phyloP scores from a whole-genome alignment of 1,284 basidiomycete genomes.

The Cutaneotrichosporon sp. region DNA sequence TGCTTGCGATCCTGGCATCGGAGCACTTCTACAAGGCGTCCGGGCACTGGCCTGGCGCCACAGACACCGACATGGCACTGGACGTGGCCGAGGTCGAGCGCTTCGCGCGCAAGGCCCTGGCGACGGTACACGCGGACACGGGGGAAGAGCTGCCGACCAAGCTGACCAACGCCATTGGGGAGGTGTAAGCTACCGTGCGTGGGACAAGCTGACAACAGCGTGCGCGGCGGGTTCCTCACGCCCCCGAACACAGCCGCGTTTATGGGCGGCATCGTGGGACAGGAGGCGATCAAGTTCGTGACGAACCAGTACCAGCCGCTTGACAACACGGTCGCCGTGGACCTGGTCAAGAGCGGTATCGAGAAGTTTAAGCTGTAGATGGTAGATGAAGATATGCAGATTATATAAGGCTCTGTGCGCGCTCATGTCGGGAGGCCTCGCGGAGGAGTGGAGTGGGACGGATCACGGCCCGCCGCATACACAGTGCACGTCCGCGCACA shows the following conservation, averaged over 20 bases:
- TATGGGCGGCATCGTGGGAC: conserved; percentile 90
- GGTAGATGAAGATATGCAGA: conserved; percentile 1
- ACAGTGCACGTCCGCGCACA: neutral
- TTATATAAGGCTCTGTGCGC: neutral
- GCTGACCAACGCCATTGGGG: conserved; percentile 66
- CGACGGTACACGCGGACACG: conserved; percentile 24
- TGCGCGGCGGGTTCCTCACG: conserved; percentile 77
- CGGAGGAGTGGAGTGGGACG: neutral
- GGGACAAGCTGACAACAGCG: conserved; percentile 40
- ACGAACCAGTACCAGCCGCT: conserved; percentile 94
- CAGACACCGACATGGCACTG: conserved; percentile 48
- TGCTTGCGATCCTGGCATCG: conserved; percentile 54
- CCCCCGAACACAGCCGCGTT: conserved; percentile 91
- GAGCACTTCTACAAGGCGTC: conserved; percentile 52
- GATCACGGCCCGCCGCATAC: neutral
- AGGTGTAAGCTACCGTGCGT: conserved; percentile 63
- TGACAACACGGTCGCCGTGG: conserved; percentile 79
- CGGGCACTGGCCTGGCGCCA: conserved; percentile 54
- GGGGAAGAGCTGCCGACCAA: conserved; percentile 60
- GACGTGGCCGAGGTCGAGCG: conserved; percentile 41
- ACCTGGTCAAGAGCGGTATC: conserved; percentile 63
- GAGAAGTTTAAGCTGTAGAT: conserved; percentile 49
- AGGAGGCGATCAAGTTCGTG: conserved; percentile 96
- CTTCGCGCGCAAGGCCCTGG: conserved; percentile 29
- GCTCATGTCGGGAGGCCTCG: neutral